Evolutionary conservation across 306 rosid species (phyloP).

Genomic region (Quercus berberidifolia): DNA sequence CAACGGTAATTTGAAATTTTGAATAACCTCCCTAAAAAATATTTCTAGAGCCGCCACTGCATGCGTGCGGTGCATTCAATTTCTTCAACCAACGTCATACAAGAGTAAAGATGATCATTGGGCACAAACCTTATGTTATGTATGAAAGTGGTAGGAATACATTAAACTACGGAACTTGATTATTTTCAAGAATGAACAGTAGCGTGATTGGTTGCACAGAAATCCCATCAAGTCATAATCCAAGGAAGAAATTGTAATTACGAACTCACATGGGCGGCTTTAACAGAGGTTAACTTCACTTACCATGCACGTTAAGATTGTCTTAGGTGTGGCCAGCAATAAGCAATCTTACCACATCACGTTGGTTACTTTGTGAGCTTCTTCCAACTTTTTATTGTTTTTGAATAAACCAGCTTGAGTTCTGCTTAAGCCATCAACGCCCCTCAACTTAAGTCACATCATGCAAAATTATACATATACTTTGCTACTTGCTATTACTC

Average conservation of each 20-base stretch:
- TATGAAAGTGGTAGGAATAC: too few relatives aligned
- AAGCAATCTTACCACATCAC: slow-evolving; percentile 34
- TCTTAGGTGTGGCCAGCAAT: slow-evolving; percentile 42
- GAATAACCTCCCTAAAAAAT: too few relatives aligned
- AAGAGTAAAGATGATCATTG: too few relatives aligned
- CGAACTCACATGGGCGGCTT: neutral
- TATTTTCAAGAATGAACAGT: neutral
- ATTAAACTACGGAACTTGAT: too few relatives aligned
- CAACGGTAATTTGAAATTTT: too few relatives aligned
- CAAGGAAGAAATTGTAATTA: slow-evolving; percentile 6
- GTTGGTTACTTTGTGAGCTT: slow-evolving; percentile 4
- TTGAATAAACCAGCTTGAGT: neutral
- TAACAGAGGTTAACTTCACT: slow-evolving; percentile 50
- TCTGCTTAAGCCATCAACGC: neutral
- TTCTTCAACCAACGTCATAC: too few relatives aligned
- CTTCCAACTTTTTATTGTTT: slow-evolving; percentile 6
- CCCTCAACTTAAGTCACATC: slow-evolving; percentile 11
- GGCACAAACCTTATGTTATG: too few relatives aligned
- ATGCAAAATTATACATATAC: neutral
- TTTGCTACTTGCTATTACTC: too few relatives aligned
- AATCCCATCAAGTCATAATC: neutral
- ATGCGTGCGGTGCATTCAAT: too few relatives aligned
- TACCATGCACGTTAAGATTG: slow-evolving; percentile 67
- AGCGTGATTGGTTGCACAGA: neutral
- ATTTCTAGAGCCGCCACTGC: too few relatives aligned